Base-by-base conservation (phyloP, 768 basidiomycete genomes). In the Tylopilus sp. region DNA sequence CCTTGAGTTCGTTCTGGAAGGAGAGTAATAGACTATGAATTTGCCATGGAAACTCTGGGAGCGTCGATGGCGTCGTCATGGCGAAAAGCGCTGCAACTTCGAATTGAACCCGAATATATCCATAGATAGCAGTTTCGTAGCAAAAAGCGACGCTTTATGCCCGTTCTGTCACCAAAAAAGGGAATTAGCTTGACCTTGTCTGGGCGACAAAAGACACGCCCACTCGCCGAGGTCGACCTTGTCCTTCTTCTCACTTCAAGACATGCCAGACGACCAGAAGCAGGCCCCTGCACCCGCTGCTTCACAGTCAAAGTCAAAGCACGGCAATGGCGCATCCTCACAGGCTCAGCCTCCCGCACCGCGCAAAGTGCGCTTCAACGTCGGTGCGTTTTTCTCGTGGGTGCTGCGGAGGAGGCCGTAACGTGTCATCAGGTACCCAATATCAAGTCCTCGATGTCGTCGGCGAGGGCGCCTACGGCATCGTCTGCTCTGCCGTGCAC, bases 401-500 rank as follows among this genome's bases (percentile, higher is more conserved):
- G 28, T 26, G 18, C 23, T 38, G 22, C n/a, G 23, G 17, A 13
- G 30, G 21, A 25, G 15, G 13, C 6, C 22, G 44, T 48, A 41
- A 47, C 53, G 21, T 43, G 39, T 20, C n/a, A 17, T 42, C 55
- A 83, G 86, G 86, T 38, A 82, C 82, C 31, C 85, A 88, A 71
- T 92, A 91, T 63, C 83, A 90, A 67, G 86, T 91, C 23, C 80
- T 90, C 57, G 87, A 90, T 74, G 85, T 90, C 63, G 88, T 94
- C 50, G 89, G 90, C 44, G 90, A 92, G 67, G 90, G 93, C 22
- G 93, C 93, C 46, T 95, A 95, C 65, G 95, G 95, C 45, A 89
- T 95, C 63, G 95, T 98, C 53, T 93, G 90, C 70, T 95, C 94
- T 21, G 95, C 95, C 5, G 74, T 94, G 3, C 94, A 98, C 66